Percentiles rank a stretch among this genome's conserved stretches.
phyloP scores from a whole-genome alignment of 2,329 filamentous ascomycete species.

The Aspergillus udagawae region DNA sequence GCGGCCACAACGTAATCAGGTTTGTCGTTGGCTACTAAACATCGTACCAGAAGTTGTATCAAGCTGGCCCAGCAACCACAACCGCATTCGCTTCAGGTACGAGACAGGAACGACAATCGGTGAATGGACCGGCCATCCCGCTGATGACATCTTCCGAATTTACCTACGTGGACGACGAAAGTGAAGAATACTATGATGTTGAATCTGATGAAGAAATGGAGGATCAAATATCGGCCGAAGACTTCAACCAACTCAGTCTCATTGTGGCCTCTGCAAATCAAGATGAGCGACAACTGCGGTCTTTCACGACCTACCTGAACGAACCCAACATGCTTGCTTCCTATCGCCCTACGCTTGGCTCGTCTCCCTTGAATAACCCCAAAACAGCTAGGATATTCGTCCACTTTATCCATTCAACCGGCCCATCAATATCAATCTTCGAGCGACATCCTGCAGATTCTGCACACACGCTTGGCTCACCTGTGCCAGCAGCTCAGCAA shows the following conservation, averaged over 20 bases:
- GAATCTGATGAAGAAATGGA: conserved; percentile 59
- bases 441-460: conserved; percentile 77
- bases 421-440: conserved; percentile 79
- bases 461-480: conserved; percentile 60
- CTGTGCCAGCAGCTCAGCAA: conserved; percentile 58
- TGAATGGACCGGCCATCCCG: conserved; percentile 6
- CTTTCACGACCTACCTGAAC: conserved; percentile 46
- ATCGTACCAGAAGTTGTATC: neutral
- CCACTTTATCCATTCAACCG: conserved; percentile 88
- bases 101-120: conserved; percentile 1
- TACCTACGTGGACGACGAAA: conserved; percentile 48
- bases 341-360: conserved; percentile 62
- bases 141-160: conserved; percentile 16
- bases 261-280: conserved; percentile 42
- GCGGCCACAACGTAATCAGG: neutral
- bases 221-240: conserved; percentile 33
- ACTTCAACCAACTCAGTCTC: conserved; percentile 39
- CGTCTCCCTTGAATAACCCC: conserved; percentile 72
- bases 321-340: conserved; percentile 54
- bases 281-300: conserved; percentile 46
- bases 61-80: neutral
- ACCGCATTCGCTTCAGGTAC: neutral
- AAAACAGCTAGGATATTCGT: conserved; percentile 80
- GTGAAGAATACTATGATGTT: conserved; percentile 60
- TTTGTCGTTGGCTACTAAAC: neutral